Evolutionary conservation across 148 eudicot genomes (phyloP), one percentile per base, ranked within the genome.

Genomic region (Chenopodium suecicum): DNA sequence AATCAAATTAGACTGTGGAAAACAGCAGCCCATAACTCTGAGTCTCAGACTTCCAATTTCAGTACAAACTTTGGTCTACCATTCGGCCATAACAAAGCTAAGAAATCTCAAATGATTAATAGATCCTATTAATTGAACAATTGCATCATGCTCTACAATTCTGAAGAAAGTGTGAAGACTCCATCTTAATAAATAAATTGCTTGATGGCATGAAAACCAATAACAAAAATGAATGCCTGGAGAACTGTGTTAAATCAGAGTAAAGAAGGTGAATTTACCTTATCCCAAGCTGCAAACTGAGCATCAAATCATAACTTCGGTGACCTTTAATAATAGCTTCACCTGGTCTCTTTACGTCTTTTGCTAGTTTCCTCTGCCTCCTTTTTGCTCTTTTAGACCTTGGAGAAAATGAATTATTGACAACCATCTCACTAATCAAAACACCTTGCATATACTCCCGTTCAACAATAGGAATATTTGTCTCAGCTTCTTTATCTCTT

Each of bases 401-500:
- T 58, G 92, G 84, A 47, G 96, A 88, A 83, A 94, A 89, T 14
- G 92, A 84, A 81, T 87, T 78, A 84, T 78, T 90, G 27, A 91
- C 76, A 47, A 96, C 98, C 74, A 96, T 82, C 90, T 96, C 99
- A 85, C 92, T 96, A 32, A 96, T 96, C 58, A 96, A 69, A 80
- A 92, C 97, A 78, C 99, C 99, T 90, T 96, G 98, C 99, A 96
- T 96, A 86, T 96, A 96, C 86, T 94, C 99, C 71, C 99, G 88
- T 83, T 96, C 97, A 37, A 94, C 82, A 2, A 96, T 91, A 34
- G 95, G 95, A 72, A 91, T 82, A 81, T 79, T 86, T 62, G 70
- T 78, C 32, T 78, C 86, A 69, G 71, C 84, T 79, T 86, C 92
- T 72, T 83, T 83, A 58, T 90, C 97, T 46, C 81, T 88, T 16